phyloP scores from a whole-genome alignment of 2,329 filamentous ascomycete genomes.

The Huntiella savannae region DNA sequence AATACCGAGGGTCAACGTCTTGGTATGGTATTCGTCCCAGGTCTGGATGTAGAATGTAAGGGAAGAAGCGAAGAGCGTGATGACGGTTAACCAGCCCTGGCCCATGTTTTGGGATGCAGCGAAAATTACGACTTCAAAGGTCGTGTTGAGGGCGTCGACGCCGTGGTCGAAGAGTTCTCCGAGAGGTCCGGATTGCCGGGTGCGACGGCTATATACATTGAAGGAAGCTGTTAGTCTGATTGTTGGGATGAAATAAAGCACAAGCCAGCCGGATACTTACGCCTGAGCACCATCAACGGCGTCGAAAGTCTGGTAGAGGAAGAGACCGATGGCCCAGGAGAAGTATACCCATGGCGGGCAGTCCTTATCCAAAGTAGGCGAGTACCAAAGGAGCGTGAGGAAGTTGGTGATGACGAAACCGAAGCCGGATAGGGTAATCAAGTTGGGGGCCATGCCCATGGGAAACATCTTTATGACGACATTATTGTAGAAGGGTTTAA shows the following conservation, averaged over 20 bases:
- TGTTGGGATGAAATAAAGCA: background rate
- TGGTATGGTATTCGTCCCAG: slow-evolving; percentile 98
- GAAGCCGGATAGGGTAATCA: slow-evolving; percentile 84
- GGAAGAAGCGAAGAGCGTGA: slow-evolving; percentile 64
- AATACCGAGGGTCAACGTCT: slow-evolving; percentile 78
- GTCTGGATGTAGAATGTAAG: slow-evolving; percentile 98
- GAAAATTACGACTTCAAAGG: slow-evolving; percentile 83
- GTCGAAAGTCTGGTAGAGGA: slow-evolving; percentile 96
- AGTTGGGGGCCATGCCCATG: slow-evolving; percentile 76
- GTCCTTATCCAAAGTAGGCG: slow-evolving; percentile 79
- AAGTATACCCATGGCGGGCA: slow-evolving; percentile 93
- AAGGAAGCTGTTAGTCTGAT: slow-evolving; percentile 1
- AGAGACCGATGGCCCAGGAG: slow-evolving; percentile 73
- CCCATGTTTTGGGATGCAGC: slow-evolving; percentile 84
- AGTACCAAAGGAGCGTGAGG: slow-evolving; percentile 86
- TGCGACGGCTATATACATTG: slow-evolving; percentile 46
- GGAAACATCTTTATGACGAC: slow-evolving; percentile 89
- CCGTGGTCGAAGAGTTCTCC: slow-evolving; percentile 96
- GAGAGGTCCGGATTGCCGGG: slow-evolving; percentile 76
- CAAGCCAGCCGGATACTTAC: slow-evolving; percentile 29
- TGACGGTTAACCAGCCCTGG: slow-evolving; percentile 74
- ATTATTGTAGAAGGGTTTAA: slow-evolving; percentile 96
- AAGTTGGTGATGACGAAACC: slow-evolving; percentile 77
- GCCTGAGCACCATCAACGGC: slow-evolving; percentile 90
- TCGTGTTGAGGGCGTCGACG: slow-evolving; percentile 90